A percentile compares a stretch with the other conserved stretches of the same genome.
phyloP scores from a whole-genome alignment of 371 early-diverging fungal genomes.

The Haplosporangium sp. region DNA sequence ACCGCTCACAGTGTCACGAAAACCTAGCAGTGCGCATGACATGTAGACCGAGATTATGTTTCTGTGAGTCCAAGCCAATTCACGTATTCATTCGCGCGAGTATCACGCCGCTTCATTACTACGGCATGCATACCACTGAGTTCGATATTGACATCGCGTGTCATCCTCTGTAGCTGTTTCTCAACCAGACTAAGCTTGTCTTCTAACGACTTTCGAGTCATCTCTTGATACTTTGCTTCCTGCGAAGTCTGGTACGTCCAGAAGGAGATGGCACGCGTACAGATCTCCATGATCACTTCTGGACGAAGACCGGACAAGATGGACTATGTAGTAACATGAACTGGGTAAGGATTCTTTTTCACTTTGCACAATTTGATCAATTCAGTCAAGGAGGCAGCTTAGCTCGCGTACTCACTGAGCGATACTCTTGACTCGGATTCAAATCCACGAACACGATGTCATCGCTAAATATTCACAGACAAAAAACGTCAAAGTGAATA shows the following conservation, averaged over 20 bases:
- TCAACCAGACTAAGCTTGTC: conserved; percentile 61
- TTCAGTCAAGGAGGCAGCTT: not conserved
- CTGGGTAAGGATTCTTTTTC: conserved; percentile 4
- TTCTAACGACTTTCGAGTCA: conserved; percentile 64
- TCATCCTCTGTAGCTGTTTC: conserved; percentile 59
- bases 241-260: conserved; percentile 82
- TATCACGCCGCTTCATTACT: not conserved
- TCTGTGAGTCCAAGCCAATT: too few species aligned
- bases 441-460: conserved; percentile 76
- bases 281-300: conserved; percentile 79
- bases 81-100: not conserved
- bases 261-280: conserved; percentile 78
- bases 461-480: conserved; percentile 57
- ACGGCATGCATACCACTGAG: conserved; percentile 59
- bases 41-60: not conserved
- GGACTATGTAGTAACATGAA: conserved; percentile 57
- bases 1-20: conserved; percentile 30
- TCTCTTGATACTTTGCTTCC: conserved; percentile 69
- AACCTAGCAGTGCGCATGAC: conserved; percentile 29
- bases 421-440: conserved; percentile 81
- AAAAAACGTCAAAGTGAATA: not conserved
- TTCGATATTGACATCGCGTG: conserved; percentile 64
- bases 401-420: conserved; percentile 59
- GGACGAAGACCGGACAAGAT: conserved; percentile 83
- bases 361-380: not conserved